phyloP scores from a whole-genome alignment of 176 grass and related monocot genomes.

The Zoysia japonica region DNA sequence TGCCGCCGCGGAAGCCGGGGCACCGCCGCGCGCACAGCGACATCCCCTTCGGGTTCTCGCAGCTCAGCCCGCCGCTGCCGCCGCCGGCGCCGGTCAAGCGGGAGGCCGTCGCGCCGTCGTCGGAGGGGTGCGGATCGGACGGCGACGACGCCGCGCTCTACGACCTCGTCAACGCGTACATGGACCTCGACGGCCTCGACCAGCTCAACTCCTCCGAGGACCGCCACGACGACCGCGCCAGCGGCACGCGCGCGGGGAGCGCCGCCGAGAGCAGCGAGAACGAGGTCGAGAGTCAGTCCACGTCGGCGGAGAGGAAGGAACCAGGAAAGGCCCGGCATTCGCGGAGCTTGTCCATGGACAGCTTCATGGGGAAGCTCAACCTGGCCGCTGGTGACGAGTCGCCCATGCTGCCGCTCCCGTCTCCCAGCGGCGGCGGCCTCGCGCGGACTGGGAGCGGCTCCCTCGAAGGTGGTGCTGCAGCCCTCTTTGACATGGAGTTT shows the following conservation, averaged over 20 bases:
- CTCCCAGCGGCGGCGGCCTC: constrained; percentile 46
- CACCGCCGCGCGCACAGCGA: constrained; percentile 88
- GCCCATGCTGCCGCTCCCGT: constrained; percentile 55
- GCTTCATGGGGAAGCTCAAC: constrained; percentile 89
- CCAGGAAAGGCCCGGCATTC: constrained; percentile 64
- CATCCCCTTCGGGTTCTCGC: constrained; percentile 52
- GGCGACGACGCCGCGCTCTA: constrained; percentile 45
- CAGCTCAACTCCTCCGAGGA: constrained; percentile 72
- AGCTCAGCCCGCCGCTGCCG: constrained; percentile 48
- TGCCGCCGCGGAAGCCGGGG: constrained; percentile 53
- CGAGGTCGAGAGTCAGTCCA: constrained; percentile 69
- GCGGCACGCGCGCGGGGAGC: constrained; percentile 47
- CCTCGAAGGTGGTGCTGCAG: constrained; percentile 56
- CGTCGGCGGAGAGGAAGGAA: constrained; percentile 40
- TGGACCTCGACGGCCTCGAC: constrained; percentile 82
- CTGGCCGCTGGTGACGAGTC: constrained; percentile 59
- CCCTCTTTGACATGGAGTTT: constrained; percentile 61
- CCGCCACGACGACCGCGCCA: constrained; percentile 52
- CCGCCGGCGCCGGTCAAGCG: constrained; percentile 52
- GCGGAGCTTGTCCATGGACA: constrained; percentile 84
- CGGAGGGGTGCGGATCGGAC: constrained; percentile 39
- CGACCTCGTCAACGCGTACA: constrained; percentile 82
- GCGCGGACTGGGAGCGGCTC: constrained; percentile 55
- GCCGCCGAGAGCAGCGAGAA: constrained; percentile 84
- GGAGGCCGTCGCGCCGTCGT: neutral